phyloP scores from a whole-genome alignment of 176 grass and related monocot genomes.

The Ampelocalamus luodianensis region DNA sequence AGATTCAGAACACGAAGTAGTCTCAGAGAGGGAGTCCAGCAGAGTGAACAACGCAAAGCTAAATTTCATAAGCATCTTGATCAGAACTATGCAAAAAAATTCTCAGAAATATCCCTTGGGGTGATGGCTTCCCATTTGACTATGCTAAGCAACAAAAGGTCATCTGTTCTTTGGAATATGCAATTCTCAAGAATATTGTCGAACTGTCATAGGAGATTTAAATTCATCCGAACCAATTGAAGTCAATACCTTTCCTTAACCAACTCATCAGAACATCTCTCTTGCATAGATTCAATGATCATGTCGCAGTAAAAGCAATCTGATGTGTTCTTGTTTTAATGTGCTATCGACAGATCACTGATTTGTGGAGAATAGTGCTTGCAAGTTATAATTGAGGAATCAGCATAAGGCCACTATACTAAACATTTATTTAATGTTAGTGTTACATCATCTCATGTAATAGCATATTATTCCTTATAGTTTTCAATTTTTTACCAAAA shows the following conservation, averaged over 20 bases:
- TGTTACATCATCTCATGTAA: no score
- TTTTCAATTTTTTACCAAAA: no score
- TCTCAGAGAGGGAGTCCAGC: no score
- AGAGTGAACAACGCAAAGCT: no score
- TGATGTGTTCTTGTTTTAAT: constrained; percentile 66
- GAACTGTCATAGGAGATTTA: constrained; percentile 68
- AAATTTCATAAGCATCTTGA: no score
- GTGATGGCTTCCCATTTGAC: constrained; percentile 36
- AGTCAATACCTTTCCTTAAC: constrained; percentile 74
- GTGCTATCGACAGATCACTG: no score
- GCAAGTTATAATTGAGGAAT: no score
- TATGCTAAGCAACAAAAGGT: constrained; percentile 31
- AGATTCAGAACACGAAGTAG: no score
- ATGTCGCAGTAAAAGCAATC: constrained; percentile 76
- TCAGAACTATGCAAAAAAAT: constrained; percentile 61
- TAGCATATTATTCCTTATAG: no score
- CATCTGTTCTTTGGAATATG: constrained; percentile 68
- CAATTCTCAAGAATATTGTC: constrained; percentile 79
- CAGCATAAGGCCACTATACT: no score
- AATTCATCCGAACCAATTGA: constrained; percentile 54
- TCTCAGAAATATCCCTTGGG: constrained; percentile 52
- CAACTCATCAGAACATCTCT: constrained; percentile 87
- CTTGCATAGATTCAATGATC: constrained; percentile 85
- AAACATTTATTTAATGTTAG: no score
- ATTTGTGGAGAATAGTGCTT: no score